A percentile compares a stretch with the other conserved stretches of the same genome.
Evolutionary conservation across 2,329 filamentous ascomycete genomes (phyloP).

Genomic region (Exophiala dermatitidis): DNA sequence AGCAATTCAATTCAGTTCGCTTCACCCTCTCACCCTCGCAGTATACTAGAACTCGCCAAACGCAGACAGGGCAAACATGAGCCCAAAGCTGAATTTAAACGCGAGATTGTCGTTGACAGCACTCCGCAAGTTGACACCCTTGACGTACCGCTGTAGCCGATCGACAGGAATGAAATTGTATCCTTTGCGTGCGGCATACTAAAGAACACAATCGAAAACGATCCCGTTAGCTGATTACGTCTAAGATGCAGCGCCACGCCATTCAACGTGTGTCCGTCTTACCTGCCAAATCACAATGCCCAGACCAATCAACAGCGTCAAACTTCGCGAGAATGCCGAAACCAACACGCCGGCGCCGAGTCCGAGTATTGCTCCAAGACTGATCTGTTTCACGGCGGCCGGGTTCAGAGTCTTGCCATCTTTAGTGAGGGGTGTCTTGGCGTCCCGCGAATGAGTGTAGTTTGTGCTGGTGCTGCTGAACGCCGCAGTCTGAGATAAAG

Average conservation of each 20-base stretch:
- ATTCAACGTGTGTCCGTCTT: neutral
- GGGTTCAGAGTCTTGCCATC: conserved; percentile 25
- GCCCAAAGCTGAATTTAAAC: conserved; percentile 43
- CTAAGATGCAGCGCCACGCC: too few species aligned
- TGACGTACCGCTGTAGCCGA: conserved; percentile 37
- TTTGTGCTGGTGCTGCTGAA: conserved; percentile 16
- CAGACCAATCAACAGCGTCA: conserved; percentile 40
- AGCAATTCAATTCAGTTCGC: too few species aligned
- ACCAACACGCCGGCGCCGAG: conserved; percentile 39
- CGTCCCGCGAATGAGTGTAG: conserved; percentile 22
- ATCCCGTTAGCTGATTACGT: conserved; percentile 5
- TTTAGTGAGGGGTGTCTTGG: conserved; percentile 23
- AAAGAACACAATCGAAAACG: neutral
- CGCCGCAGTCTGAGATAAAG: conserved; percentile 3
- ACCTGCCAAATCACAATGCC: conserved; percentile 41
- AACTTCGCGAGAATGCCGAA: conserved; percentile 39
- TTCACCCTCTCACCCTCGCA: too few species aligned
- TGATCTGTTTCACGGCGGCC: conserved; percentile 38
- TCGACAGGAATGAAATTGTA: conserved; percentile 40
- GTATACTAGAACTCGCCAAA: conserved; percentile 32
- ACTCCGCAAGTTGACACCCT: conserved; percentile 35
- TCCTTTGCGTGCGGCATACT: conserved; percentile 43
- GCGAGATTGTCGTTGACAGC: conserved; percentile 36
- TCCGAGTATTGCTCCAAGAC: conserved; percentile 41
- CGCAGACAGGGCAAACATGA: conserved; percentile 40